These are phyloP conservation scores for Trichosporon asahii DNA, from an alignment of 1,284 basidiomycete genomes.

Conservation along the genomic window DNA sequence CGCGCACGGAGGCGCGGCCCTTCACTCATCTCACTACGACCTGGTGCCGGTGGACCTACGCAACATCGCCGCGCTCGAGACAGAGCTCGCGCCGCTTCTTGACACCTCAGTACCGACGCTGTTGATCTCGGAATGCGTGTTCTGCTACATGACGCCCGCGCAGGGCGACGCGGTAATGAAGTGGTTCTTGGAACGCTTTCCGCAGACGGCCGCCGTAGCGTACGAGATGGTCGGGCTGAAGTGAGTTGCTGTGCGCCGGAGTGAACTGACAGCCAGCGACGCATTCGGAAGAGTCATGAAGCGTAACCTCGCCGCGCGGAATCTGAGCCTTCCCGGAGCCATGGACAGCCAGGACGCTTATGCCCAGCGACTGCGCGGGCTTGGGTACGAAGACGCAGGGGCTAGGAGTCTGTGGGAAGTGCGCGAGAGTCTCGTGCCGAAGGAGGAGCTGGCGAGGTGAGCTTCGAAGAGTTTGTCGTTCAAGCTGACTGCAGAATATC, in stretches of 20 bases:
- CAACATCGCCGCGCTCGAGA: slow-evolving; percentile 10
- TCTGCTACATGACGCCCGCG: slow-evolving; percentile 75
- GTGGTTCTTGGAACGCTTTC: slow-evolving; percentile 68
- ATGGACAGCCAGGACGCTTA: slow-evolving; percentile 38
- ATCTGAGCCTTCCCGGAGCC: slow-evolving; percentile 70
- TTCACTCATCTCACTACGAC: slow-evolving; percentile 66
- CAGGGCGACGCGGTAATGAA: slow-evolving; percentile 62
- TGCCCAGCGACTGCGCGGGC: background rate
- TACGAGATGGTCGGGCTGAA: slow-evolving; percentile 88
- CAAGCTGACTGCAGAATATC: slow-evolving; percentile 59
- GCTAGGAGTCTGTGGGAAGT: slow-evolving; percentile 68
- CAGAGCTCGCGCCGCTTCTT: slow-evolving; percentile 53
- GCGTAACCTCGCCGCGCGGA: slow-evolving; percentile 73
- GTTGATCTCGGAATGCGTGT: slow-evolving; percentile 83
- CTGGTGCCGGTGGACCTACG: slow-evolving; percentile 75
- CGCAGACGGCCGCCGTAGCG: slow-evolving; percentile 55
- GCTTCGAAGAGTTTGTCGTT: slow-evolving; percentile 25
- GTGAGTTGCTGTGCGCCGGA: slow-evolving; percentile 29
- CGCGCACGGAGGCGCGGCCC: slow-evolving; percentile 63
- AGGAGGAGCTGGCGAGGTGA: slow-evolving; percentile 64
- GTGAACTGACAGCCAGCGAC: slow-evolving; percentile 53
- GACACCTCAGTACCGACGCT: slow-evolving; percentile 70
- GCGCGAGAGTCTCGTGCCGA: slow-evolving; percentile 58
- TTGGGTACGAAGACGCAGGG: slow-evolving; percentile 50
- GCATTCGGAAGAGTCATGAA: slow-evolving; percentile 84